phyloP scores from a whole-genome alignment of 176 grass and related monocot species.

The Zoysia pacifica region DNA sequence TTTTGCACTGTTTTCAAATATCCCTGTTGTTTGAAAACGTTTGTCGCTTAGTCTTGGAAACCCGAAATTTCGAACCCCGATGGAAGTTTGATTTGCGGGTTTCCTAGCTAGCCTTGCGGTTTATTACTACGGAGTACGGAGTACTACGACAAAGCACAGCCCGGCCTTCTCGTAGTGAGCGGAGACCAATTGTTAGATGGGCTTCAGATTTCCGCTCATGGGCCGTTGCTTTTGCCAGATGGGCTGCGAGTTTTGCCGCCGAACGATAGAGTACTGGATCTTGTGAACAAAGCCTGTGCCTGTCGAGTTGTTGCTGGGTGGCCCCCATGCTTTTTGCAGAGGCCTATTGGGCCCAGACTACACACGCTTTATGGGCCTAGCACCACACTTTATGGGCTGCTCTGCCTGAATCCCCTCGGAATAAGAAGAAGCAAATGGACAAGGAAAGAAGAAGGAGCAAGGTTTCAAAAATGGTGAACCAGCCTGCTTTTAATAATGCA shows the following conservation, averaged over 20 bases:
- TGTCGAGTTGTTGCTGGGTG: neutral
- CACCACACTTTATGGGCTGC: neutral
- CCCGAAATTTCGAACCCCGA: no score
- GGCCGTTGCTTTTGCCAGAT: neutral
- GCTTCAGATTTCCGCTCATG: neutral
- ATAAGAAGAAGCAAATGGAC: no score
- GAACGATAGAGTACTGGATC: no score
- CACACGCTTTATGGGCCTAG: neutral
- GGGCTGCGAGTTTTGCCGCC: neutral
- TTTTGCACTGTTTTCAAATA: neutral
- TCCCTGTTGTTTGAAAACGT: no score
- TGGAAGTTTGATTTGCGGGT: neutral
- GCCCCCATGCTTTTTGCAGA: neutral
- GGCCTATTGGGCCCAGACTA: neutral
- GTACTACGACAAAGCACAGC: no score
- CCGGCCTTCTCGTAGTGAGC: no score
- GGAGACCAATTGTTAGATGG: neutral
- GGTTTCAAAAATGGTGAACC: neutral
- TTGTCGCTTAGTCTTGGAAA: no score
- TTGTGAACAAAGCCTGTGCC: slow-evolving; percentile 3
- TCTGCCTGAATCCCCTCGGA: neutral
- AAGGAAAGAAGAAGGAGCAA: neutral
- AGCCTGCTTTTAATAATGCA: no score
- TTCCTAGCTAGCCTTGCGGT: neutral
- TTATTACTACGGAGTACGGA: no score